phyloP scores from a whole-genome alignment of 257 asterid genomes.

The Primulina huaijiensis region DNA sequence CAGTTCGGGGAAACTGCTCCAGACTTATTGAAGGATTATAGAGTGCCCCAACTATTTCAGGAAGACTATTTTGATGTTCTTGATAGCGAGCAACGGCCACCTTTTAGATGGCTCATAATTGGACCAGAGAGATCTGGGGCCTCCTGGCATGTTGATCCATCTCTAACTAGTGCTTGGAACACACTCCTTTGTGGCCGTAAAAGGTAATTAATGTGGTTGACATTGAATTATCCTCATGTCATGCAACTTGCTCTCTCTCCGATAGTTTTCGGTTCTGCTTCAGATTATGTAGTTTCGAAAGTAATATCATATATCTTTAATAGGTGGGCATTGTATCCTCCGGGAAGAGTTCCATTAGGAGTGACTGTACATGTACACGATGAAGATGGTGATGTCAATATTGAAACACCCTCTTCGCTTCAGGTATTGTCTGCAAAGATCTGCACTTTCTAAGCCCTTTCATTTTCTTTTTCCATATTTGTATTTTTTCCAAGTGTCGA shows the following conservation, averaged over 20 bases:
- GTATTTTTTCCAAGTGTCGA: slow-evolving; percentile 14
- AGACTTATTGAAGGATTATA: slow-evolving; percentile 70
- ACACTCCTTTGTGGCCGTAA: slow-evolving; percentile 96
- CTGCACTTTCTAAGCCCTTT: slow-evolving; percentile 19
- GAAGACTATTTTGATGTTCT: slow-evolving; percentile 94
- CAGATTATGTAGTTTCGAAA: slow-evolving; percentile 8
- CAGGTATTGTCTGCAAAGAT: slow-evolving; percentile 50
- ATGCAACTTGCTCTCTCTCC: background rate
- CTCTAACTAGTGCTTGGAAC: slow-evolving; percentile 99
- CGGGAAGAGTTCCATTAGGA: slow-evolving; percentile 96
- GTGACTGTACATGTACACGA: slow-evolving; percentile 96
- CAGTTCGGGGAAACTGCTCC: slow-evolving; percentile 93
- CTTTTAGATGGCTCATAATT: slow-evolving; percentile 87
- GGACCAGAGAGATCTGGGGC: slow-evolving; percentile 99
- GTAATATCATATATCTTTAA: slow-evolving; percentile 26
- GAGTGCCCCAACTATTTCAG: slow-evolving; percentile 74
- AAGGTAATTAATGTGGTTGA: slow-evolving; percentile 45
- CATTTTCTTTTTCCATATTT: slow-evolving; percentile 6
- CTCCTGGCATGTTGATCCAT: slow-evolving; percentile 99
- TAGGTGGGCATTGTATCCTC: slow-evolving; percentile 99
- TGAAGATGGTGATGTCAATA: slow-evolving; percentile 93
- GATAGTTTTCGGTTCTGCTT: slow-evolving; percentile 18
- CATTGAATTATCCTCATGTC: slow-evolving; percentile 3
- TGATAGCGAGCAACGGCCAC: slow-evolving; percentile 75
- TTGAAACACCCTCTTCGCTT: slow-evolving; percentile 86